Percentiles rank a stretch among this genome's conserved stretches.
phyloP scores from a whole-genome alignment of 345 rosid species.

The Eucalyptus microcorys region DNA sequence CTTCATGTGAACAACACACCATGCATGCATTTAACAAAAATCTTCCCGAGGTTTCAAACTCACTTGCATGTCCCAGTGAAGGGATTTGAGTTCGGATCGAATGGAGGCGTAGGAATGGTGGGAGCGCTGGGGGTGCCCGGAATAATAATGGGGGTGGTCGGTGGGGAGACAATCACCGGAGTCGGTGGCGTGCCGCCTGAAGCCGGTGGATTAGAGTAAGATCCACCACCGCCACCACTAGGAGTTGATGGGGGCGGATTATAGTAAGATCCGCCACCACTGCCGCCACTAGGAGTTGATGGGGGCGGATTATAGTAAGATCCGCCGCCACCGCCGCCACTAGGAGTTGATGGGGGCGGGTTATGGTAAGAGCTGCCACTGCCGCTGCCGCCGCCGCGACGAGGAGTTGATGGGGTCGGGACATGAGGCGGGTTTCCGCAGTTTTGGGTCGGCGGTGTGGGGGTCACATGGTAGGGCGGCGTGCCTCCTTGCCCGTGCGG shows the following conservation, averaged over 20 bases:
- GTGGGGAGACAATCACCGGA: slow-evolving; percentile 28
- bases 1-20: neutral
- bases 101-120: slow-evolving; percentile 8
- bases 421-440: neutral
- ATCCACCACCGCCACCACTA: slow-evolving; percentile 23
- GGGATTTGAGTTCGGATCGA: slow-evolving; percentile 49
- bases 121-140: slow-evolving; percentile 48
- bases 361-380: neutral
- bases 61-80: slow-evolving; percentile 80
- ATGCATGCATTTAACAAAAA: neutral
- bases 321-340: slow-evolving; percentile 32
- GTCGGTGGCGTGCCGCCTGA: slow-evolving; percentile 25
- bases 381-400: neutral
- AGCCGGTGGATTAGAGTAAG: slow-evolving; percentile 35
- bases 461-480: neutral
- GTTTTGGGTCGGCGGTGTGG: neutral
- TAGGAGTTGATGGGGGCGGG: slow-evolving; percentile 24
- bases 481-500: neutral
- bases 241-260: slow-evolving; percentile 26
- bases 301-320: slow-evolving; percentile 8
- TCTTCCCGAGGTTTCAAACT: slow-evolving; percentile 5
- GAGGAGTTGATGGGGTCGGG: slow-evolving; percentile 16
- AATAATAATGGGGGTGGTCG: slow-evolving; percentile 5
- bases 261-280: slow-evolving; percentile 23
- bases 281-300: slow-evolving; percentile 21